Evolutionary conservation across 352 stramenopile genomes (phyloP).

Genomic region (Pythium folliculosum): DNA sequence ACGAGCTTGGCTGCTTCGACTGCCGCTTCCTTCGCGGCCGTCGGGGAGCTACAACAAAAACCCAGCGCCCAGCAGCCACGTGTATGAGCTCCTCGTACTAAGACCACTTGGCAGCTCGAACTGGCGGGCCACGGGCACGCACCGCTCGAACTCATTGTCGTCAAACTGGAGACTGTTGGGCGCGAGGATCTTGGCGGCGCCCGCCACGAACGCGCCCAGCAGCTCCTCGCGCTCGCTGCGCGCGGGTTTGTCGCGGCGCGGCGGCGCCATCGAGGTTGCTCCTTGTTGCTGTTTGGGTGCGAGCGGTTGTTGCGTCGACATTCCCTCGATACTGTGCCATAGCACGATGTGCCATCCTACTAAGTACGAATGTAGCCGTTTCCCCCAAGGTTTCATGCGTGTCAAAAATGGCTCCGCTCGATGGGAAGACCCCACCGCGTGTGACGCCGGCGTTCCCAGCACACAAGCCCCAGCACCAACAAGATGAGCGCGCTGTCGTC

Average conservation of each 20-base stretch:
- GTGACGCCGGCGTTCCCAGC: too few species aligned
- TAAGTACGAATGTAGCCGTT: constrained; percentile 31
- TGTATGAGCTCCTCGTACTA: neutral
- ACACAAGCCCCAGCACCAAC: too few species aligned
- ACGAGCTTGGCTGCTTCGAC: constrained; percentile 62
- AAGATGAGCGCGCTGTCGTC: constrained; percentile 26
- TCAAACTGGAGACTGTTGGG: constrained; percentile 80
- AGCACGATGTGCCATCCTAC: neutral
- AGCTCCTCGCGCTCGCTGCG: constrained; percentile 25
- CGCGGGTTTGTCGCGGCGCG: neutral
- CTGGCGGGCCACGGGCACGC: neutral
- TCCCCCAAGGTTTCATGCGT: neutral
- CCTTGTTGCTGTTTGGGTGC: constrained; percentile 4
- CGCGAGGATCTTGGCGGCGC: constrained; percentile 52
- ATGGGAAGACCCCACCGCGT: too few species aligned
- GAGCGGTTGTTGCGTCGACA: neutral
- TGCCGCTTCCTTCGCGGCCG: constrained; percentile 58
- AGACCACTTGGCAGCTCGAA: neutral
- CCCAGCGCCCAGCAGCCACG: neutral
- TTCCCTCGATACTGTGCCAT: neutral
- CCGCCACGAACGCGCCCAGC: constrained; percentile 41
- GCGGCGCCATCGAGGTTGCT: neutral
- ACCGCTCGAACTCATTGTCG: constrained; percentile 76
- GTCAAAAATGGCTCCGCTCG: neutral
- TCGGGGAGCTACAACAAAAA: constrained; percentile 40